These are phyloP conservation scores for Rhynchosporium agropyri DNA, from an alignment of 2,329 filamentous ascomycete species.

Conservation along the genomic window DNA sequence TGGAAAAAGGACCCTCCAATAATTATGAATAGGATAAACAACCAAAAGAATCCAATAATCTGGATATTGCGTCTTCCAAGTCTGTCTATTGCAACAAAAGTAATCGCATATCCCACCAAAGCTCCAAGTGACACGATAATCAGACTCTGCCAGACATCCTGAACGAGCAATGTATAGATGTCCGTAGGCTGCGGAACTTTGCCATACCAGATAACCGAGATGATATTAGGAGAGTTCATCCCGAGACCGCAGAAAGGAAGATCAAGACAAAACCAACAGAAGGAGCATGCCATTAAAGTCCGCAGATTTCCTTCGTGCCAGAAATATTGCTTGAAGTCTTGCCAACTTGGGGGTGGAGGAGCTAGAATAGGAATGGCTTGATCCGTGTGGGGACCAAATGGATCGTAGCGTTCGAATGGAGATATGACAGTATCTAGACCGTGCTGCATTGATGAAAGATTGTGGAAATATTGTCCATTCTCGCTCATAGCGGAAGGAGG, in stretches of 20 bases:
- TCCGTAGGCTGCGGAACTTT: conserved; percentile 4
- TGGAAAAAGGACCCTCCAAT: conserved; percentile 33
- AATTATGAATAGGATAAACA: conserved; percentile 34
- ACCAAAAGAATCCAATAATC: conserved; percentile 34
- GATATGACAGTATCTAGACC: not conserved
- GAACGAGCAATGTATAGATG: conserved; percentile 26
- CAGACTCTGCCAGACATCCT: conserved; percentile 32
- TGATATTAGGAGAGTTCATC: conserved; percentile 54
- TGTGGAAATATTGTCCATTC: not conserved
- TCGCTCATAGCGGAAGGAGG: not conserved
- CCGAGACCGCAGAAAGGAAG: conserved; percentile 62
- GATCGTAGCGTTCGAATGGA: not conserved
- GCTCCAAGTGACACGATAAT: conserved; percentile 32
- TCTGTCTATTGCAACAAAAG: conserved; percentile 31
- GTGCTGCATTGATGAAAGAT: conserved; percentile 1
- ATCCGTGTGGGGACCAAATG: not conserved
- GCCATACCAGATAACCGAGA: conserved; percentile 31
- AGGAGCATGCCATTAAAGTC: conserved; percentile 64
- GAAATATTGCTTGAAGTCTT: conserved; percentile 35
- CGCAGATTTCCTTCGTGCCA: conserved; percentile 51
- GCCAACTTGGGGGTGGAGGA: conserved; percentile 31
- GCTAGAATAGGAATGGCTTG: conserved; percentile 12
- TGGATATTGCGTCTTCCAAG: conserved; percentile 32
- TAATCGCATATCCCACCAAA: conserved; percentile 28
- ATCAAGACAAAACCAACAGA: conserved; percentile 35